Conservation (phyloP, 306 rosid genomes). For the Fragaria ananassa region DNA sequence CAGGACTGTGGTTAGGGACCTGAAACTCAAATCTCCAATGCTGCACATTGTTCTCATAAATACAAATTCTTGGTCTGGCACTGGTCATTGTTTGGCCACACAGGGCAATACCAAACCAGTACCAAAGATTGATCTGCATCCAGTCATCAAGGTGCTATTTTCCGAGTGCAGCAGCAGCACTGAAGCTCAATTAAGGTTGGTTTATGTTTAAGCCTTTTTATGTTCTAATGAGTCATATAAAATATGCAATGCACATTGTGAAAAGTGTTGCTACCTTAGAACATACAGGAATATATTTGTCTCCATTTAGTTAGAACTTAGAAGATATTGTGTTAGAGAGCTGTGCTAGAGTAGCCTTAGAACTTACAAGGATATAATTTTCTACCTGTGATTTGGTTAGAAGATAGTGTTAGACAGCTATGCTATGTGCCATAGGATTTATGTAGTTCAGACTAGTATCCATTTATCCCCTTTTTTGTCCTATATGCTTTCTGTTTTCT, state of each 20-base stretch:
- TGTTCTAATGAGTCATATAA: background rate
- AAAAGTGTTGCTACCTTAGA: background rate
- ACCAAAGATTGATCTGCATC: constrained; percentile 51
- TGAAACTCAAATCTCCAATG: constrained; percentile 52
- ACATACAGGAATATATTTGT: background rate
- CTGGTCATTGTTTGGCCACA: constrained; percentile 46
- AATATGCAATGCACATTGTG: background rate
- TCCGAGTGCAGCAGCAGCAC: constrained; percentile 44
- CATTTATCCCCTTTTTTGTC: background rate
- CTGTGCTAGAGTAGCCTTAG: background rate
- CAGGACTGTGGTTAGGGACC: constrained; percentile 74
- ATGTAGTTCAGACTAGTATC: background rate
- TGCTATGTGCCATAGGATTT: background rate
- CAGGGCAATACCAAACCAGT: constrained; percentile 30
- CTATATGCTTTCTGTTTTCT: background rate
- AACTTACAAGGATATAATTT: background rate
- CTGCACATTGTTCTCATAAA: constrained; percentile 71
- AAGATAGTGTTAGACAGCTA: background rate
- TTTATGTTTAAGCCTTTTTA: constrained; percentile 7
- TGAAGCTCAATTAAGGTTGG: constrained; percentile 68
- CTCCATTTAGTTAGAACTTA: background rate
- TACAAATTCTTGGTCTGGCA: constrained; percentile 68
- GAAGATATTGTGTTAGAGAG: background rate
- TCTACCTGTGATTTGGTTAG: background rate
- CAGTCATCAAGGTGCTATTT: constrained; percentile 69